Conservation (phyloP, 1,284 basidiomycete species). For the Filobasidium uniguttulatum region DNA sequence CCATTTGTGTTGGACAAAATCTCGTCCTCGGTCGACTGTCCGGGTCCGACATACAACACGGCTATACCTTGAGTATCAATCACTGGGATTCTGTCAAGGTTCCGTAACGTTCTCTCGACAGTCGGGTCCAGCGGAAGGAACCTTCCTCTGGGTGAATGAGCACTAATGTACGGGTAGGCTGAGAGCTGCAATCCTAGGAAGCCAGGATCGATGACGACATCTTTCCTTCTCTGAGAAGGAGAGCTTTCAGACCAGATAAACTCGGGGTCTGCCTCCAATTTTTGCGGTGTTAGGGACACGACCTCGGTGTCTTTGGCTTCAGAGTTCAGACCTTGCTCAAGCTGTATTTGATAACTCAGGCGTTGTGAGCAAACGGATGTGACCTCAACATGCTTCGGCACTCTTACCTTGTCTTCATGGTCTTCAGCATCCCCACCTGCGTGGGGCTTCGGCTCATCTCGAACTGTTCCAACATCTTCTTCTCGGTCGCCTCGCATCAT, state of each 20-base stretch:
- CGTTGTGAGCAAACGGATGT: no score
- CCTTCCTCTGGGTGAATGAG: conserved; percentile 31
- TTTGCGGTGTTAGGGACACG: neutral
- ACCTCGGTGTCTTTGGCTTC: conserved; percentile 5
- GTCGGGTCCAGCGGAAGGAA: conserved; percentile 41
- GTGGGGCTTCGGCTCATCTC: neutral
- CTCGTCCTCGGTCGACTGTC: conserved; percentile 69
- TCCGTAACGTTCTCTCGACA: conserved; percentile 45
- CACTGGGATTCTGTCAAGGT: conserved; percentile 75
- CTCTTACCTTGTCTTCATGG: no score
- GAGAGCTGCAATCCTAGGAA: conserved; percentile 81
- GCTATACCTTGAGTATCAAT: conserved; percentile 97
- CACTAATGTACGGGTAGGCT: conserved; percentile 49
- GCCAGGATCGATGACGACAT: conserved; percentile 69
- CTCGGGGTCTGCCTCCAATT: conserved; percentile 20
- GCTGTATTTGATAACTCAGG: no score
- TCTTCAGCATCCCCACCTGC: no score
- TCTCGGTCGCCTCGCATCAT: conserved; percentile 51
- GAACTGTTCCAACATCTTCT: no score
- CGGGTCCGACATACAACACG: conserved; percentile 87
- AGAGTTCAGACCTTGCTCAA: no score
- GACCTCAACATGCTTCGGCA: no score
- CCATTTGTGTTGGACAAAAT: conserved; percentile 85
- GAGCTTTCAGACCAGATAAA: conserved; percentile 71
- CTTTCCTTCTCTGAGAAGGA: conserved; percentile 74